Conservation (phyloP, 164 flowering plant genomes). For the Litsea cubeba region DNA sequence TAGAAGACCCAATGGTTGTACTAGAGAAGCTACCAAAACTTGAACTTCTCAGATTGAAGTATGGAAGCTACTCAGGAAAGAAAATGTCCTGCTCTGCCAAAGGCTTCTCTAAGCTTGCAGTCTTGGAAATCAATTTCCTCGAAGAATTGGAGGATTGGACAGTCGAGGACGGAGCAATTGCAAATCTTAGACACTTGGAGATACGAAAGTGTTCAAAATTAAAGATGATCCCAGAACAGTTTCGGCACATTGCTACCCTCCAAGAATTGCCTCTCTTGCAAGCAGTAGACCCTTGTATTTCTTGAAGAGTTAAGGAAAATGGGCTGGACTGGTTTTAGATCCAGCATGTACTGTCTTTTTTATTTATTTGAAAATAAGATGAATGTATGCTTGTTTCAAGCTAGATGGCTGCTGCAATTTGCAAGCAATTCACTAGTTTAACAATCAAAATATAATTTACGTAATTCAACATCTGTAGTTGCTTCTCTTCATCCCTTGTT, state of each 20-base stretch:
- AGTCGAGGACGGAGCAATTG: neutral
- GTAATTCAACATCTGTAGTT: too few relatives aligned
- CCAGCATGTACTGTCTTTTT: too few relatives aligned
- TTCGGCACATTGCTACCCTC: neutral
- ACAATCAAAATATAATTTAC: too few relatives aligned
- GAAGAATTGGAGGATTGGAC: neutral
- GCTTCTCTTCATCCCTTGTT: too few relatives aligned
- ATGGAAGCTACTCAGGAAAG: neutral
- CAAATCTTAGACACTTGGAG: neutral
- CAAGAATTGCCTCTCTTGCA: neutral
- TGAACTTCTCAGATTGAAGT: neutral
- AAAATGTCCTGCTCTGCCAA: neutral
- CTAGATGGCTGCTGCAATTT: too few relatives aligned
- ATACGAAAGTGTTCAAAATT: neutral
- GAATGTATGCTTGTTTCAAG: too few relatives aligned
- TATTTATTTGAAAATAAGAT: too few relatives aligned
- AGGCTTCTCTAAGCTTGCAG: neutral
- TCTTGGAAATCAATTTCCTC: neutral
- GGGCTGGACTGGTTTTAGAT: too few relatives aligned
- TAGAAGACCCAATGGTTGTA: neutral
- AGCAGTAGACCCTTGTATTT: too few relatives aligned
- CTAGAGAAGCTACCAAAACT: conserved; percentile 1
- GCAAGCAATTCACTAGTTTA: too few relatives aligned
- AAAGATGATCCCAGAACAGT: neutral
- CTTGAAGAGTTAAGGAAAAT: too few relatives aligned